Evolutionary conservation across 208 protist genomes (phyloP).

Genomic region (Leishmania amazonensis): DNA sequence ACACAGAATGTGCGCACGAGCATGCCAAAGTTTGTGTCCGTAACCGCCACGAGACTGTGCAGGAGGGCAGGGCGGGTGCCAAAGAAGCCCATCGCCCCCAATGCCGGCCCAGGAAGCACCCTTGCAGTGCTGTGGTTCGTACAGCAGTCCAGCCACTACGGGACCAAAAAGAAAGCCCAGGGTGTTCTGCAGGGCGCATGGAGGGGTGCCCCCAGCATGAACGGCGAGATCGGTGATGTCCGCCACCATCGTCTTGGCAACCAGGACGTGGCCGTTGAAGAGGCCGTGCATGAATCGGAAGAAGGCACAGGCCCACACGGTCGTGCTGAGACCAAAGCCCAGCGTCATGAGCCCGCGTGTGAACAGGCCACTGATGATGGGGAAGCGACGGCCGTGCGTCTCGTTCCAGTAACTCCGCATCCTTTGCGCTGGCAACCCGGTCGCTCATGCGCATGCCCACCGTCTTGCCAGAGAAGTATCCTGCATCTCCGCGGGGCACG

Average conservation of each 20-base stretch:
- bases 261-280: slow-evolving; percentile 77
- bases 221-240: slow-evolving; percentile 55
- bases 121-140: too few species aligned
- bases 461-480: slow-evolving; percentile 57
- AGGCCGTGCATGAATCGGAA: slow-evolving; percentile 74
- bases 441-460: slow-evolving; percentile 62
- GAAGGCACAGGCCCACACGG: slow-evolving; percentile 44
- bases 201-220: too few species aligned
- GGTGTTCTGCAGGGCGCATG: too few species aligned
- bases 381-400: slow-evolving; percentile 53
- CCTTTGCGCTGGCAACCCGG: slow-evolving; percentile 29
- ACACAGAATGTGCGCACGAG: slow-evolving; percentile 41
- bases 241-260: slow-evolving; percentile 76
- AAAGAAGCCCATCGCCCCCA: too few species aligned
- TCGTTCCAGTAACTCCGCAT: slow-evolving; percentile 30
- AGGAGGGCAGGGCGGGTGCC: too few species aligned
- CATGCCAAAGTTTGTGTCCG: slow-evolving; percentile 32
- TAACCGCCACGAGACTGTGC: too few species aligned
- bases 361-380: slow-evolving; percentile 61
- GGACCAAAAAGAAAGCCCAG: too few species aligned
- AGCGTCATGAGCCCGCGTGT: slow-evolving; percentile 63
- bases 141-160: too few species aligned
- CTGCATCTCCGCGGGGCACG: slow-evolving; percentile 42
- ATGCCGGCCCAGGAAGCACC: too few species aligned
- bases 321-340: slow-evolving; percentile 59